Evolutionary conservation across 1,139 yeast species (phyloP).

Genomic region (Pichia sp.): DNA sequence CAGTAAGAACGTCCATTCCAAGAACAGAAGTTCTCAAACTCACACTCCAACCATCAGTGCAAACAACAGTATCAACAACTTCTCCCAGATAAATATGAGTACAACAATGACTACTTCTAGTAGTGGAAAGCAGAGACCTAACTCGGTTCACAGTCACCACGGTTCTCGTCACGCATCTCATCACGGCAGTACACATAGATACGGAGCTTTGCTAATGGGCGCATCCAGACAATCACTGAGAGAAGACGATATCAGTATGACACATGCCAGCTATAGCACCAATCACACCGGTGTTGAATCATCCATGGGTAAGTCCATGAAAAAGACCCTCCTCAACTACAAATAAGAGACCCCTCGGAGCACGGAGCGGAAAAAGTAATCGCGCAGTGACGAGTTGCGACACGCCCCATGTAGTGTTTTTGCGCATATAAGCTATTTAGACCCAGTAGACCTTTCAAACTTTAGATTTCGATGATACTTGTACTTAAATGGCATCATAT

Average conservation of each 20-base stretch:
- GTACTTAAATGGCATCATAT: too few relatives aligned
- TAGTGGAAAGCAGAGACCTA: conserved; percentile 2
- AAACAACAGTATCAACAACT: conserved; percentile 4
- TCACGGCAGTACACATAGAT: conserved; percentile 6
- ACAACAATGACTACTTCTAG: too few relatives aligned
- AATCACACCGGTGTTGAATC: too few relatives aligned
- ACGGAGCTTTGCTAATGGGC: conserved; percentile 2
- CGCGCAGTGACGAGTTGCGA: too few relatives aligned
- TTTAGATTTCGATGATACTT: too few relatives aligned
- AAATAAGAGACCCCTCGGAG: too few relatives aligned
- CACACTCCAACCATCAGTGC: conserved; percentile 3
- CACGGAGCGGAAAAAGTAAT: too few relatives aligned
- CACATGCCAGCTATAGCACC: conserved; percentile 2
- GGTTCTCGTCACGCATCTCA: neutral
- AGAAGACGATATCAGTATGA: conserved; percentile 4
- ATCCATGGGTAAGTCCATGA: conserved; percentile 2
- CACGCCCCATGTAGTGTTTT: too few relatives aligned
- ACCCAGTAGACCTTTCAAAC: too few relatives aligned
- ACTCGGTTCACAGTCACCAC: conserved; percentile 5
- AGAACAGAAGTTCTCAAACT: conserved; percentile 7
- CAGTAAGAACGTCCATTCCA: conserved; percentile 13
- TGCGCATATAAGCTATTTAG: too few relatives aligned
- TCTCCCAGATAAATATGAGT: too few relatives aligned
- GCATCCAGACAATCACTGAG: conserved; percentile 8
- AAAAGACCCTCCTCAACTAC: conserved; percentile 11